These are phyloP conservation scores for Phyllosticta citribraziliensis DNA, from an alignment of 2,329 filamentous ascomycete species.

Conservation along the genomic window DNA sequence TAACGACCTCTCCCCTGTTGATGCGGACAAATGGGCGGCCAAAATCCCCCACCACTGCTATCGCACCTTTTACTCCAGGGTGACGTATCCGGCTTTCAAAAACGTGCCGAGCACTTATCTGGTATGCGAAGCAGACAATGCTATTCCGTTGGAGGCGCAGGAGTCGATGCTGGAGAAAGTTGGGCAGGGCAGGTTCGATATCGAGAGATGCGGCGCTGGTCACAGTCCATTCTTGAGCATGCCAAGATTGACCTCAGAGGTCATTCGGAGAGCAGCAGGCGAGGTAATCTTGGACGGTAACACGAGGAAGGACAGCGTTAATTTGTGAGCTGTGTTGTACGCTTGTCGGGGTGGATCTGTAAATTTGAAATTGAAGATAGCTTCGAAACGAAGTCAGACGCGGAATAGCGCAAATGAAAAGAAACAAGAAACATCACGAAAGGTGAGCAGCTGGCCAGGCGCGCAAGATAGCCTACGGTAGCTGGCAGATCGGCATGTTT, in stretches of 20 bases:
- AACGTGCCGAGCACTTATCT: conserved; percentile 28
- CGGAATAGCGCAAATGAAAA: no score
- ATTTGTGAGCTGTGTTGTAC: not conserved
- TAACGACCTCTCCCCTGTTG: conserved; percentile 20
- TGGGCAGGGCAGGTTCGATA: conserved; percentile 16
- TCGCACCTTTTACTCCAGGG: conserved; percentile 18
- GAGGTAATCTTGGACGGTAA: not conserved
- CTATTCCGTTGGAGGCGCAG: conserved; percentile 22
- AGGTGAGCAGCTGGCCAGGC: no score
- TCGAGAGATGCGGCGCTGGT: conserved; percentile 23
- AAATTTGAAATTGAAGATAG: not conserved
- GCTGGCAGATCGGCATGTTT: no score
- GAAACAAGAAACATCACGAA: no score
- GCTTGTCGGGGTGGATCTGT: not conserved
- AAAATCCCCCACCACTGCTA: conserved; percentile 18
- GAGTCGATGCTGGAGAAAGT: conserved; percentile 22
- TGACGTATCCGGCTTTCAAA: conserved; percentile 24
- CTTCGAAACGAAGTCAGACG: not conserved
- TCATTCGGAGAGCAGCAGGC: not conserved
- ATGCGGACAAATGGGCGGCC: conserved; percentile 17
- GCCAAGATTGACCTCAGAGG: conserved; percentile 20
- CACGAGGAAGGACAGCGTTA: not conserved
- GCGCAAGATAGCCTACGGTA: no score
- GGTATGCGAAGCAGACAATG: conserved; percentile 27
- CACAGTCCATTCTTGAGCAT: conserved; percentile 35